Evolutionary conservation across 768 basidiomycete species (phyloP).

Genomic region (Arthromyces matolae): DNA sequence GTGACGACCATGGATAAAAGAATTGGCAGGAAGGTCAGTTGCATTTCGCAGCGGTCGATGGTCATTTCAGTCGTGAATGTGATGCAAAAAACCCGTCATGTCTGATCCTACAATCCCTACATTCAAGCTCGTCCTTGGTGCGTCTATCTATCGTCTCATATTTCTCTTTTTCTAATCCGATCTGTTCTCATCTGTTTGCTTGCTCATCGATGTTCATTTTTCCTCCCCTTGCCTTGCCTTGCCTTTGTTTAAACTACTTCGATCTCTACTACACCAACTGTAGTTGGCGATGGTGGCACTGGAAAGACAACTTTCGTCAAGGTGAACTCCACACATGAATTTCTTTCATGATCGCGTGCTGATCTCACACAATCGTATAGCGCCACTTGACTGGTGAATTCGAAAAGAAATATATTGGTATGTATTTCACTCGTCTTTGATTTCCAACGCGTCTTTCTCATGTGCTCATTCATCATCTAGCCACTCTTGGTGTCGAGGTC

Average conservation of each 20-base stretch:
- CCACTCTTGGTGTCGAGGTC: constrained; percentile 99
- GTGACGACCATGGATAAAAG: too few relatives aligned
- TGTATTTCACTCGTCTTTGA: constrained; percentile 24
- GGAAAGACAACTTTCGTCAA: constrained; percentile 99
- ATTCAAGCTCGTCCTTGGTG: constrained; percentile 99
- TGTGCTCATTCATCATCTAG: constrained; percentile 38
- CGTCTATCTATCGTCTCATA: constrained; percentile 25
- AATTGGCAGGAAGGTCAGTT: too few relatives aligned
- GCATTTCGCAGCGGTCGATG: too few relatives aligned
- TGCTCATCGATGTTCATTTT: constrained; percentile 55
- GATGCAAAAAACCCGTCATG: too few relatives aligned
- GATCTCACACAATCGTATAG: constrained; percentile 50
- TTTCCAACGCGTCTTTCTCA: constrained; percentile 16
- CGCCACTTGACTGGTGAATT: constrained; percentile 99
- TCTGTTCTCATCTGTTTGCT: constrained; percentile 28
- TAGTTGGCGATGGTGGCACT: constrained; percentile 95
- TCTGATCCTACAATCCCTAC: constrained; percentile 60
- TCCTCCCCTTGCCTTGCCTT: constrained; percentile 9
- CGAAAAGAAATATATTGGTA: constrained; percentile 99
- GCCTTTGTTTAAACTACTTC: too few relatives aligned
- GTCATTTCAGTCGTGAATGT: too few relatives aligned
- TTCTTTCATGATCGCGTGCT: constrained; percentile 47
- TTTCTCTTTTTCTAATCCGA: constrained; percentile 24
- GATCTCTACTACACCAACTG: constrained; percentile 20
- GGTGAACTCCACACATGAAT: constrained; percentile 42